Base-by-base conservation (phyloP, 805 yeast species). In the Schizosaccharomyces octosporus region DNA sequence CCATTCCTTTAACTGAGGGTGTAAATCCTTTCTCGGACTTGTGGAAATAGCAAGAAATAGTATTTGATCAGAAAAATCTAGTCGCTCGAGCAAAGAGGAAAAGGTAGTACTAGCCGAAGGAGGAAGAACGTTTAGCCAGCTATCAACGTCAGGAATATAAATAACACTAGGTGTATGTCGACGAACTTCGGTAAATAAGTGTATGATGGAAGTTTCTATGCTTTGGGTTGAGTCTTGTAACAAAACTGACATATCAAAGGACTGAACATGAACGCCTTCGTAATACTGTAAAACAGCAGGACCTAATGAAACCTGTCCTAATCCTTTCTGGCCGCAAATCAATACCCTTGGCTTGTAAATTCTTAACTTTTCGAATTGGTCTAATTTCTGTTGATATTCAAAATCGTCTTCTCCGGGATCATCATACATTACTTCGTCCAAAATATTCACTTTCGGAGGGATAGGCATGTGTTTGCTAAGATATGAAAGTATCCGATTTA, bases 261-360 rank as follows among this genome's bases (percentile, higher is more conserved):
- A 79, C 69, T 93, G 97, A 15, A 87, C 82, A 67, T 87, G 90
- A 67, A 83, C 87, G 0, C 96, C 95, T 72, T 93, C 98, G 61
- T 93, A 73, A 65, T 81, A 77, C 67, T 87, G 84, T 61, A 90
- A 73, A 9, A 89, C 75, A 0, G 97, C 96, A 1, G 88, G 76
- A 3, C 88, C 84, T 7, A 93, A 69, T 69, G 90, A 88, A 65
- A 81, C 84, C 67, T 89, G 96, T 0, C 97, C 99, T 70, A 79
- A 79, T 0, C 97, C 97, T 15, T 75, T 72, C 1, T 74, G 73
- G 4, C 97, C 97, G 55, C 81, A 72, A 2, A 93, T 75, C 32
- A 88, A 72, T 41, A 93, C 71, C 65, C 93, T 79, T 1, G 99
- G 99, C 64, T 85, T 80, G 69, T 82, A 89, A 11, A 74, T 55